phyloP scores from a whole-genome alignment of 78 protist species.

The Guillardia theta region DNA sequence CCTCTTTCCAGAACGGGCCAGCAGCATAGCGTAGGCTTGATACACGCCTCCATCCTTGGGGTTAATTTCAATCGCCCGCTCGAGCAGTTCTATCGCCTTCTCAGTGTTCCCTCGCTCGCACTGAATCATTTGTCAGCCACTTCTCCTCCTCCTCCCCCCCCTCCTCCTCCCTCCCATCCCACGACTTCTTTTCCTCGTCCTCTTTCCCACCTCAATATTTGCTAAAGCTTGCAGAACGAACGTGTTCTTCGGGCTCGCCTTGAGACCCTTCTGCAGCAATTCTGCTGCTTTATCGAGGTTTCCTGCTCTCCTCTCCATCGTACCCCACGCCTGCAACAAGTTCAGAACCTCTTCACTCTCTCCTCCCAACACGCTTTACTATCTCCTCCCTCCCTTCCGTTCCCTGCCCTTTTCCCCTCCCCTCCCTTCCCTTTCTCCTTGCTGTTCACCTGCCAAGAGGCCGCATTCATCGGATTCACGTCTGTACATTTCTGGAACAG shows the following conservation, averaged over 20 bases:
- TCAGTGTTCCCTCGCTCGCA: background rate
- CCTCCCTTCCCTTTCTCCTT: too few species aligned
- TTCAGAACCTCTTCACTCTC: too few species aligned
- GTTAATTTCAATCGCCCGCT: background rate
- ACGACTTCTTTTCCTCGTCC: background rate
- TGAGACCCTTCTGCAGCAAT: background rate
- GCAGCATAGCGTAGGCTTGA: background rate
- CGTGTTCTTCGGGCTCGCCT: background rate
- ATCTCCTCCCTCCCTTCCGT: too few species aligned
- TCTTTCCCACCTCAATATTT: background rate
- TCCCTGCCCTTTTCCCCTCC: too few species aligned
- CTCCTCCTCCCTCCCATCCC: background rate
- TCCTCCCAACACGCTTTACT: too few species aligned
- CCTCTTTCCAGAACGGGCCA: background rate
- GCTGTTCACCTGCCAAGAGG: too few species aligned
- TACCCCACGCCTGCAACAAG: constrained; percentile 29
- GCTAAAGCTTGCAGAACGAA: background rate
- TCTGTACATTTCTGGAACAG: background rate
- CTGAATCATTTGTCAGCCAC: background rate
- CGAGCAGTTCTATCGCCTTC: background rate
- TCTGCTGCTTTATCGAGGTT: background rate
- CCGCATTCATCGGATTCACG: background rate
- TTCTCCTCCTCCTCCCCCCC: background rate
- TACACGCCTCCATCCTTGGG: background rate
- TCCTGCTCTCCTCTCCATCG: background rate